Percentiles rank a stretch among this genome's conserved stretches.
These are phyloP conservation scores for Solanum hybrid DNA, from an alignment of 305 asterid species.

Conservation along the genomic window DNA sequence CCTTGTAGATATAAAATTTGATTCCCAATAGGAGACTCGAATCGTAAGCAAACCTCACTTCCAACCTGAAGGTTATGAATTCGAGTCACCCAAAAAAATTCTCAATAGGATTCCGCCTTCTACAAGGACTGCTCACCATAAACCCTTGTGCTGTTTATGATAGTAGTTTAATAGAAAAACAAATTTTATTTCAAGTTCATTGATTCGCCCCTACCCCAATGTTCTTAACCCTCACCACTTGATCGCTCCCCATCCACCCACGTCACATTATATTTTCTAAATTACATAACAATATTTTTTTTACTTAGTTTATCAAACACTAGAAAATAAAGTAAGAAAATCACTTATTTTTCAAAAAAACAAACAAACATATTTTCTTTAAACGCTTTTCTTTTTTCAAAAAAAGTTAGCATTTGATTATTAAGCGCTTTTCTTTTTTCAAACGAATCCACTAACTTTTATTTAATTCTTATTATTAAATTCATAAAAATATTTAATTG, in stretches of 20 bases:
- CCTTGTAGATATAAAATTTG: neutral
- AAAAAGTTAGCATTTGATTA: neutral
- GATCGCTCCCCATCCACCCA: neutral
- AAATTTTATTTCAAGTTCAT: neutral
- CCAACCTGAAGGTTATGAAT: neutral
- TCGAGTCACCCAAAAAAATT: neutral
- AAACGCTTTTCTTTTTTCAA: too few species aligned
- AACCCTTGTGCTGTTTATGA: neutral
- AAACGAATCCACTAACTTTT: neutral
- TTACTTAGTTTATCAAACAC: neutral
- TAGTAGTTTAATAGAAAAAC: neutral
- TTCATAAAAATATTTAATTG: neutral
- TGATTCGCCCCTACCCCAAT: neutral
- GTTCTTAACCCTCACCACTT: neutral
- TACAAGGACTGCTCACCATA: neutral
- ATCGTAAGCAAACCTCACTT: neutral
- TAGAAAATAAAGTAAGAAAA: too few species aligned
- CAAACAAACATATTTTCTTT: too few species aligned
- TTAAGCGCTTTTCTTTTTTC: too few species aligned
- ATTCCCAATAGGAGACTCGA: neutral
- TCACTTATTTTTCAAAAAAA: too few species aligned
- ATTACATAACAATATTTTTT: neutral
- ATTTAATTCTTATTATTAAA: neutral
- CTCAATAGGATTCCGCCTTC: neutral
- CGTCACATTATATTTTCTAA: neutral